Conservation (phyloP, 2,329 filamentous ascomycete species). For the Fusarium oligoseptatum region DNA sequence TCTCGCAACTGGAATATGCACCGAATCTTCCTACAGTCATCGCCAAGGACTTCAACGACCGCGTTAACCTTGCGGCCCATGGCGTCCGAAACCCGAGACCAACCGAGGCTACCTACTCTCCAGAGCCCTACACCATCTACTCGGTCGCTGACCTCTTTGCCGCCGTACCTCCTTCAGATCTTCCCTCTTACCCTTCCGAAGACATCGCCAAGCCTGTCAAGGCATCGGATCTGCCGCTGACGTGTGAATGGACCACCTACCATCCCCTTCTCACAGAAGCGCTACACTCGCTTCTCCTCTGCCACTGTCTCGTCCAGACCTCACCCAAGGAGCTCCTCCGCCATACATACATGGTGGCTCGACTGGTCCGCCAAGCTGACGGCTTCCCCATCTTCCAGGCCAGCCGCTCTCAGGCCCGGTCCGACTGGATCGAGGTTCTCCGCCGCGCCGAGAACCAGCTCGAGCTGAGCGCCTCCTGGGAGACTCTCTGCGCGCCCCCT, state of each 20-base stretch:
- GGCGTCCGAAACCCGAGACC: conserved; percentile 58
- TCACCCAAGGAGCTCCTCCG: conserved; percentile 81
- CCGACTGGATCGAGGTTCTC: conserved; percentile 85
- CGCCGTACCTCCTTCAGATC: conserved; percentile 72
- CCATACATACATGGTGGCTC: conserved; percentile 85
- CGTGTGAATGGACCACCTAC: conserved; percentile 69
- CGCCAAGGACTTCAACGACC: conserved; percentile 68
- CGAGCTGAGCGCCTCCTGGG: conserved; percentile 74
- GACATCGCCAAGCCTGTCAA: conserved; percentile 48
- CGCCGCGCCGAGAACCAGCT: conserved; percentile 78
- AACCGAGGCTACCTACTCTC: conserved; percentile 44
- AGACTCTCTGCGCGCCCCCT: conserved; percentile 74
- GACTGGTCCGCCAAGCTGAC: conserved; percentile 79
- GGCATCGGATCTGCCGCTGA: conserved; percentile 49
- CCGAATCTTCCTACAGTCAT: conserved; percentile 74
- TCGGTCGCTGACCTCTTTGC: conserved; percentile 76
- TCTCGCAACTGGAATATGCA: conserved; percentile 83
- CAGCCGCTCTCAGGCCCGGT: conserved; percentile 76
- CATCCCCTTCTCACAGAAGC: conserved; percentile 85
- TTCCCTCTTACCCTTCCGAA: conserved; percentile 75
- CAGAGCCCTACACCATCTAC: conserved; percentile 57
- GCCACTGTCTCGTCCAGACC: conserved; percentile 84
- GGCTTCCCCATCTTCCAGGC: conserved; percentile 86
- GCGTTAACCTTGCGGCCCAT: conserved; percentile 69
- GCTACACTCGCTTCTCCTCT: conserved; percentile 82